A percentile compares a stretch with the other conserved stretches of the same genome.
phyloP scores from a whole-genome alignment of 2,329 filamentous ascomycete species.

The Paecilomyces formosus region DNA sequence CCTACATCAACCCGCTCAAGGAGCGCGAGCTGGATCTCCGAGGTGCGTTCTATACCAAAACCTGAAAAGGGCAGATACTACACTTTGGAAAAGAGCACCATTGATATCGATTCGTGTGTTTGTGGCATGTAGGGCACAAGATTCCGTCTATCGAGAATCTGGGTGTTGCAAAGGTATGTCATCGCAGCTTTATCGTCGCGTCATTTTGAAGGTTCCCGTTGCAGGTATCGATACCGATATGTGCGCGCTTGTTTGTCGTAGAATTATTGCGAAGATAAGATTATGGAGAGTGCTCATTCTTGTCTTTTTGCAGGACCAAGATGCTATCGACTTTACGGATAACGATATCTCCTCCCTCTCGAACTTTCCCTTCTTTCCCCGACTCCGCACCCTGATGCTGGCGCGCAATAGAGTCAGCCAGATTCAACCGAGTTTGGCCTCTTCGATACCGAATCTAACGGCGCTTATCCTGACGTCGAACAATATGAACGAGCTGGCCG shows the following conservation, averaged over 20 bases:
- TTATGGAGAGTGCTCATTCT: background rate
- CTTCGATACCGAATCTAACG: conserved; percentile 71
- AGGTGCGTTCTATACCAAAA: conserved; percentile 63
- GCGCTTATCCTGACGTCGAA: conserved; percentile 81
- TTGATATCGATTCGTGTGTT: conserved; percentile 64
- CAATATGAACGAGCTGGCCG: conserved; percentile 72
- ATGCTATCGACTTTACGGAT: conserved; percentile 96
- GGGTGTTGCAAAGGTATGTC: conserved; percentile 80
- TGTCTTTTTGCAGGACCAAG: conserved; percentile 61
- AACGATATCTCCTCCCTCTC: conserved; percentile 86
- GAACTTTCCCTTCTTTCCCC: conserved; percentile 88
- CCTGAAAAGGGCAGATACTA: conserved; percentile 95
- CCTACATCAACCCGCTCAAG: conserved; percentile 97
- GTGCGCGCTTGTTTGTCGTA: conserved; percentile 3
- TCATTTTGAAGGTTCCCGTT: background rate
- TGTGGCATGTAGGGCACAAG: conserved; percentile 72
- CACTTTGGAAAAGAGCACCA: conserved; percentile 66
- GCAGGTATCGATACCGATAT: background rate
- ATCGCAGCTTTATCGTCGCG: background rate
- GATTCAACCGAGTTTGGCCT: conserved; percentile 69
- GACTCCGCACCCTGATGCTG: conserved; percentile 78
- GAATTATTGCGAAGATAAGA: background rate
- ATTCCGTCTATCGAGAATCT: conserved; percentile 97
- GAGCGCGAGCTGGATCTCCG: conserved; percentile 98
- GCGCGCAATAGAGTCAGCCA: conserved; percentile 79